Percentiles rank a stretch among this genome's conserved stretches.
These are phyloP conservation scores for Nidula niveotomentosa DNA, from an alignment of 1,284 basidiomycete species.

Conservation along the genomic window DNA sequence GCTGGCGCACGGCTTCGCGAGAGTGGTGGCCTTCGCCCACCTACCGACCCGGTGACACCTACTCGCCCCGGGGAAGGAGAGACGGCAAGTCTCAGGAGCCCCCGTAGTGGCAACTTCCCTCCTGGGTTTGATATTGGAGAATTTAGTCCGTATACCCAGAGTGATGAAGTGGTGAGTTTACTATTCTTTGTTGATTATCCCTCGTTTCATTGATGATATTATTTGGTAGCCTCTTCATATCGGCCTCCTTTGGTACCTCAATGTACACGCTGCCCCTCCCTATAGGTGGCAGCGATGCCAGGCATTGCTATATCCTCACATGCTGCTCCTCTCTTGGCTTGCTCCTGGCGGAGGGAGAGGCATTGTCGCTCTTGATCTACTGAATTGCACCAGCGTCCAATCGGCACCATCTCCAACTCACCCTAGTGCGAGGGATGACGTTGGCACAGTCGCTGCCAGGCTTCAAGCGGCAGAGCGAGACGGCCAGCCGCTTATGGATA, in stretches of 20 bases:
- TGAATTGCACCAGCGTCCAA: conserved; percentile 82
- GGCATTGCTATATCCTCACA: conserved; percentile 78
- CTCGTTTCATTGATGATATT: conserved; percentile 5
- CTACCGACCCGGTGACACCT: conserved; percentile 19
- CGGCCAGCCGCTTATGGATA: conserved; percentile 58
- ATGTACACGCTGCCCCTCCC: conserved; percentile 78
- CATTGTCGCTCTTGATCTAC: conserved; percentile 78
- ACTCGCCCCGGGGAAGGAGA: conserved; percentile 18
- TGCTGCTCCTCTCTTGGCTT: conserved; percentile 82
- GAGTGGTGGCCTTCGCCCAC: conserved; percentile 17
- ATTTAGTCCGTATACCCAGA: conserved; percentile 40
- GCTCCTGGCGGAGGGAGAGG: conserved; percentile 76
- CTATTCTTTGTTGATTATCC: conserved; percentile 9
- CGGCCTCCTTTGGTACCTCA: conserved; percentile 85
- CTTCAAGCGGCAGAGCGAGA: conserved; percentile 47
- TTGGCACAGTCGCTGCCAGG: conserved; percentile 79
- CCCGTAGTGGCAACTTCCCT: conserved; percentile 25
- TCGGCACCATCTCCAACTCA: conserved; percentile 79
- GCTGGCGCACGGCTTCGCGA: conserved; percentile 38
- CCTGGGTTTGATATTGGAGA: conserved; percentile 39
- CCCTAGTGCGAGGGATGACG: conserved; percentile 75
- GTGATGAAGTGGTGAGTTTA: conserved; percentile 36
- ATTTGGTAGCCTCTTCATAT: conserved; percentile 71
- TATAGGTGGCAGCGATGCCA: conserved; percentile 86
- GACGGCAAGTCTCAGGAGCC: conserved; percentile 23